phyloP scores from a whole-genome alignment of 2,329 filamentous ascomycete species.

The Beauveria scarabaeidicola region DNA sequence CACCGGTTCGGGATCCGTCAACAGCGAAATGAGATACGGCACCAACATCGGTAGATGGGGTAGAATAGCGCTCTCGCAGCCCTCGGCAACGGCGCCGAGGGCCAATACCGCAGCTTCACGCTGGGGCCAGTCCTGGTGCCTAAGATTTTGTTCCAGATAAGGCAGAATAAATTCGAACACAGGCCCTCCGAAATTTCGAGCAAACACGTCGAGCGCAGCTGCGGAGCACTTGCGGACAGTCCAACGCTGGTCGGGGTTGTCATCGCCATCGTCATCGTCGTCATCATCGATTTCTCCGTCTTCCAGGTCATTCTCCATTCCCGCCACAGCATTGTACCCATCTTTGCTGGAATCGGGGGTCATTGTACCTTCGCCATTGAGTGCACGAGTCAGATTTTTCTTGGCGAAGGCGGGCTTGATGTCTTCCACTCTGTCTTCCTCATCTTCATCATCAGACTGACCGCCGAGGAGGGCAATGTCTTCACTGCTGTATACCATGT shows the following conservation, averaged over 20 bases:
- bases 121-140: constrained; percentile 81
- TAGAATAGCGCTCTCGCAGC: constrained; percentile 81
- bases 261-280: constrained; percentile 64
- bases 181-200: constrained; percentile 75
- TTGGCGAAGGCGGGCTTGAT: constrained; percentile 90
- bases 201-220: constrained; percentile 88
- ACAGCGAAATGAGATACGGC: constrained; percentile 77
- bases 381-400: constrained; percentile 48
- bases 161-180: constrained; percentile 91
- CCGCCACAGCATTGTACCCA: constrained; percentile 47
- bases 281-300: constrained; percentile 84
- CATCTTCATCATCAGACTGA: constrained; percentile 80
- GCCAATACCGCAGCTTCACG: constrained; percentile 91
- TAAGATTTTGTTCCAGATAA: constrained; percentile 83
- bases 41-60: constrained; percentile 87
- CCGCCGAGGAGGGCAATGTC: constrained; percentile 80
- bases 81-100: constrained; percentile 88
- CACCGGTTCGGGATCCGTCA: constrained; percentile 79
- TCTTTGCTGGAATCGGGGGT: constrained; percentile 45
- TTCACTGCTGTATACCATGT: constrained; percentile 94
- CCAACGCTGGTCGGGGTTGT: constrained; percentile 85
- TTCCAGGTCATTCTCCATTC: constrained; percentile 64
- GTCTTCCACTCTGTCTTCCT: constrained; percentile 83
- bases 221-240: constrained; percentile 95
- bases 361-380: constrained; percentile 41